Evolutionary conservation across 1,139 yeast species (phyloP).

Genomic region (Geotrichum phurueaensis): DNA sequence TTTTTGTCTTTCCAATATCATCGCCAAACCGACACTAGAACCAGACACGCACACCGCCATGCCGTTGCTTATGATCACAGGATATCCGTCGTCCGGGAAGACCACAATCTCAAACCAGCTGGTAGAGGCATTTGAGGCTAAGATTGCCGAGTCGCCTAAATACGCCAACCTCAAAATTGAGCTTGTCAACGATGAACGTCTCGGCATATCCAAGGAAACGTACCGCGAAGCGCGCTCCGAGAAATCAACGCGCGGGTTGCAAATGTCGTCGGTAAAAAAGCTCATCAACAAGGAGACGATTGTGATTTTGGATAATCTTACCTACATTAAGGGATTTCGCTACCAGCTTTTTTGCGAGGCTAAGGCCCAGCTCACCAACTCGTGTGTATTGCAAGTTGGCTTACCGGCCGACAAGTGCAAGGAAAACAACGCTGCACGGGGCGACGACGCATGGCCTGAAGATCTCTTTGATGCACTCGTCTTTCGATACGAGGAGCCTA

Average conservation of each 20-base stretch:
- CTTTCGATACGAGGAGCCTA: conserved; percentile 92
- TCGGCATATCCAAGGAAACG: conserved; percentile 64
- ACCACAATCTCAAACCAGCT: conserved; percentile 64
- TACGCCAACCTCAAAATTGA: conserved; percentile 56
- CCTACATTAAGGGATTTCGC: conserved; percentile 91
- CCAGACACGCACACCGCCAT: conserved; percentile 35
- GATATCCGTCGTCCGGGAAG: conserved; percentile 83
- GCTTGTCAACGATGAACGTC: conserved; percentile 67
- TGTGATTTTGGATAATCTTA: conserved; percentile 78
- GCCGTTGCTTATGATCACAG: conserved; percentile 83
- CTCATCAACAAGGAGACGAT: conserved; percentile 62
- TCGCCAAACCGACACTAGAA: not conserved
- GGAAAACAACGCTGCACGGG: conserved; percentile 50
- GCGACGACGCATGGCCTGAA: conserved; percentile 55
- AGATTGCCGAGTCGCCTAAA: conserved; percentile 41
- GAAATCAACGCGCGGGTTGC: conserved; percentile 75
- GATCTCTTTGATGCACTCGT: conserved; percentile 62
- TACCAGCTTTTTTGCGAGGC: conserved; percentile 94
- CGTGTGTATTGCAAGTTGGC: conserved; percentile 75
- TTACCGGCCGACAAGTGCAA: conserved; percentile 57
- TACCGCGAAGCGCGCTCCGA: conserved; percentile 69
- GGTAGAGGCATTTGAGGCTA: conserved; percentile 42
- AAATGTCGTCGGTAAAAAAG: conserved; percentile 83
- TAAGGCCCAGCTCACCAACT: conserved; percentile 73
- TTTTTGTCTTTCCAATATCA: not conserved